Percentiles rank a stretch among this genome's conserved stretches.
These are phyloP conservation scores for Smallanthus sonchifolius DNA, from an alignment of 129 eudicot species.

Conservation along the genomic window DNA sequence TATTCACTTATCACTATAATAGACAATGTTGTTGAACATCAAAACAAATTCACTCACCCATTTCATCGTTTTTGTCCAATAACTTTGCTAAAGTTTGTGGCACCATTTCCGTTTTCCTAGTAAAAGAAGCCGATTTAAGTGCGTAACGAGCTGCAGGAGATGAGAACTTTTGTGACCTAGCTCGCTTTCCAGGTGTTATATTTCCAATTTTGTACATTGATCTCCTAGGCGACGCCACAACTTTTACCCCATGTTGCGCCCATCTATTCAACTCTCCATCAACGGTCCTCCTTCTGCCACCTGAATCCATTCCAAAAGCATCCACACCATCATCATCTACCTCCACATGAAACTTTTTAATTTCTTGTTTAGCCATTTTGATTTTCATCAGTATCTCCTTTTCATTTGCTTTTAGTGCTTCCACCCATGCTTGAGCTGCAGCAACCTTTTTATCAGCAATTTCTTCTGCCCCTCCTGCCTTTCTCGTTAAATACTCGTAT, in stretches of 20 bases:
- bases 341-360: constrained; percentile 21
- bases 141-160: constrained; percentile 45
- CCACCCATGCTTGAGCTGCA: constrained; percentile 83
- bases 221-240: constrained; percentile 30
- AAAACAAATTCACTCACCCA: constrained; percentile 19
- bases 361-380: constrained; percentile 38
- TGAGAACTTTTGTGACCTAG: constrained; percentile 37
- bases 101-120: constrained; percentile 57
- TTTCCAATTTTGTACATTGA: constrained; percentile 33
- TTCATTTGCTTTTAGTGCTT: constrained; percentile 77
- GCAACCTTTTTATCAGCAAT: constrained; percentile 81
- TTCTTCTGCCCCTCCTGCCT: constrained; percentile 58
- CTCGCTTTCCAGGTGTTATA: constrained; percentile 43
- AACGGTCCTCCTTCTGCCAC: constrained; percentile 15
- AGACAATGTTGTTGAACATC: constrained; percentile 8
- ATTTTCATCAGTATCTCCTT: constrained; percentile 54
- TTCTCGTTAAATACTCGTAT: constrained; percentile 65
- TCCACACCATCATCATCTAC: constrained; percentile 29
- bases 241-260: constrained; percentile 17
- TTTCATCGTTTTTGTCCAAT: constrained; percentile 39
- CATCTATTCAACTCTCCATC: constrained; percentile 27
- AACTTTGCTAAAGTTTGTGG: constrained; percentile 52
- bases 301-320: constrained; percentile 20
- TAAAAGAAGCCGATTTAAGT: constrained; percentile 44
- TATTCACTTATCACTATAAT: constrained; percentile 11